phyloP scores from a whole-genome alignment of 148 eudicot genomes.

The Chenopodium album region DNA sequence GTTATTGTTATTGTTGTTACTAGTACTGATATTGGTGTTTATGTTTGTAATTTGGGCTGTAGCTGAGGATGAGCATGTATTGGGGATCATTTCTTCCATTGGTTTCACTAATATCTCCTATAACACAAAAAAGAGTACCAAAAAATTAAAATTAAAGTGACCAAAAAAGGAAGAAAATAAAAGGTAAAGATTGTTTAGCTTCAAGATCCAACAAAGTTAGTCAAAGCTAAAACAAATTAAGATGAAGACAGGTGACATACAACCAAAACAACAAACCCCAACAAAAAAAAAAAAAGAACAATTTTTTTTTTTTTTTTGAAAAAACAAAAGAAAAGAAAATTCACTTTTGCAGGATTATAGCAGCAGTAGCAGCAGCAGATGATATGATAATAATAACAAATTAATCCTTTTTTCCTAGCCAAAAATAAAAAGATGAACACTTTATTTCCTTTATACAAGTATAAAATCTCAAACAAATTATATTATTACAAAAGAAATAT shows the following conservation, averaged over 20 bases:
- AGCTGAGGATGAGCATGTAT: slow-evolving; percentile 32
- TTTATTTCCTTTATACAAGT: neutral
- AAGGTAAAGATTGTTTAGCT: slow-evolving; percentile 4
- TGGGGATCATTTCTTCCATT: slow-evolving; percentile 61
- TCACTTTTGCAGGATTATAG: slow-evolving; percentile 31
- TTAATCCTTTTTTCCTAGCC: slow-evolving; percentile 10
- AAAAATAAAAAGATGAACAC: slow-evolving; percentile 6
- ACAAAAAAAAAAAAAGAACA: slow-evolving; percentile 12
- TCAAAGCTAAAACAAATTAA: slow-evolving; percentile 13
- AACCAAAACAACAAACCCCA: slow-evolving; percentile 27
- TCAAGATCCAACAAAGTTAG: slow-evolving; percentile 33
- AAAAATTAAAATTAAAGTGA: neutral
- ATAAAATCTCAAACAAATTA: neutral
- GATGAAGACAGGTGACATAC: slow-evolving; percentile 23
- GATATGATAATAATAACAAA: slow-evolving; percentile 30
- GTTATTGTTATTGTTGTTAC: neutral
- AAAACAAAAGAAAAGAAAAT: neutral
- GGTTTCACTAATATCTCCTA: slow-evolving; percentile 72
- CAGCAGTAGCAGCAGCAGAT: slow-evolving; percentile 25
- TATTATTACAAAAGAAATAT: neutral
- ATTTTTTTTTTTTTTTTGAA: neutral
- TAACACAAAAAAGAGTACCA: slow-evolving; percentile 12
- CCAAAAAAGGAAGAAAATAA: neutral
- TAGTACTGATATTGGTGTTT: neutral
- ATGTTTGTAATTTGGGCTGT: slow-evolving; percentile 2